Evolutionary conservation across 129 eudicot species (phyloP).

Genomic region (carrot (Daucus carota)): DH1_v3.0 NC_030383.2:43002001-43002500

Average conservation of each 20-base stretch:
- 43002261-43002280: not conserved
- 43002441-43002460: not conserved
- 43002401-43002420: not conserved
- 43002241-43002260: not conserved
- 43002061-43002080: slow-evolving; percentile 51
- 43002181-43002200: not conserved
- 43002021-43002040: slow-evolving; percentile 59
- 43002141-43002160: too few species aligned
- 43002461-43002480: not conserved
- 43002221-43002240: not conserved
- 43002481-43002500: not conserved
- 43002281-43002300: not conserved
- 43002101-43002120: slow-evolving; percentile 19
- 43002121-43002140: too few species aligned
- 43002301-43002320: not conserved
- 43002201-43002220: not conserved
- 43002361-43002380: not conserved
- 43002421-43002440: not conserved
- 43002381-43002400: not conserved
- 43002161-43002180: not conserved
- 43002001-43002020: slow-evolving; percentile 66
- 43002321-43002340: not conserved
- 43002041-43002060: slow-evolving; percentile 54
- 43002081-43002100: slow-evolving; percentile 56
- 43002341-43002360: not conserved